phyloP scores from a whole-genome alignment of 768 basidiomycete species.

The Scleroderma citrinum region DNA sequence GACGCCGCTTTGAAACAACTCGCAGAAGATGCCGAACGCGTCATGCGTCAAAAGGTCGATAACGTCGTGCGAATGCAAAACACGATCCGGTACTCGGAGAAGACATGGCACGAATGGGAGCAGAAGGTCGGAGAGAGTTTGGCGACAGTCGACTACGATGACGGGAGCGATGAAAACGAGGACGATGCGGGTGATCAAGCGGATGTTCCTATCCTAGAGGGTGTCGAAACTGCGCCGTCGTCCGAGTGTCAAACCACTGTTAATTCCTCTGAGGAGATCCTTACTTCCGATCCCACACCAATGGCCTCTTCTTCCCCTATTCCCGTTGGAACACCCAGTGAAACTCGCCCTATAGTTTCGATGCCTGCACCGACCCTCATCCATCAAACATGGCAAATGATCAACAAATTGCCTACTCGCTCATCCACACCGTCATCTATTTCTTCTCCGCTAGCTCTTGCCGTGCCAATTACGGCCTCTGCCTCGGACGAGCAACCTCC shows the following conservation, averaged over 20 bases:
- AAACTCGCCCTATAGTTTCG: conserved; percentile 22
- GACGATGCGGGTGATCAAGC: conserved; percentile 31
- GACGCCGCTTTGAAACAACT: conserved; percentile 82
- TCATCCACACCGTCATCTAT: conserved; percentile 87
- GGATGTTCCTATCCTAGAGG: conserved; percentile 13
- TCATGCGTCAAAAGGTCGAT: conserved; percentile 91
- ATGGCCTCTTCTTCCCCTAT: conserved; percentile 49
- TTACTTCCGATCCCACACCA: conserved; percentile 63
- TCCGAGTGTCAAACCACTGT: conserved; percentile 13
- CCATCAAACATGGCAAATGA: conserved; percentile 35
- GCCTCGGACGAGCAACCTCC: conserved; percentile 57
- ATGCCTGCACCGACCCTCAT: conserved; percentile 41
- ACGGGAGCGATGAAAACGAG: conserved; percentile 42
- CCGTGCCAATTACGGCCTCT: conserved; percentile 76
- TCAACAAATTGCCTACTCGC: conserved; percentile 55
- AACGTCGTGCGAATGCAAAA: conserved; percentile 95
- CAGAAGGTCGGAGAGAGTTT: conserved; percentile 72
- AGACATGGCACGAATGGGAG: conserved; percentile 96
- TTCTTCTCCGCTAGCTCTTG: conserved; percentile 81
- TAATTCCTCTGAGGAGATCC: conserved; percentile 20
- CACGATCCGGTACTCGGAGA: conserved; percentile 94
- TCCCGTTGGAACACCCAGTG: conserved; percentile 11
- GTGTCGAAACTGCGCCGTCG: conserved; percentile 3
- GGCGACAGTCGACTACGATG: conserved; percentile 50
- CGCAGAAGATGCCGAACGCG: conserved; percentile 79